Evolutionary conservation across 345 rosid species (phyloP), one percentile per base, ranked within the genome.

Genomic region (Raphanus raphanistrum): DNA sequence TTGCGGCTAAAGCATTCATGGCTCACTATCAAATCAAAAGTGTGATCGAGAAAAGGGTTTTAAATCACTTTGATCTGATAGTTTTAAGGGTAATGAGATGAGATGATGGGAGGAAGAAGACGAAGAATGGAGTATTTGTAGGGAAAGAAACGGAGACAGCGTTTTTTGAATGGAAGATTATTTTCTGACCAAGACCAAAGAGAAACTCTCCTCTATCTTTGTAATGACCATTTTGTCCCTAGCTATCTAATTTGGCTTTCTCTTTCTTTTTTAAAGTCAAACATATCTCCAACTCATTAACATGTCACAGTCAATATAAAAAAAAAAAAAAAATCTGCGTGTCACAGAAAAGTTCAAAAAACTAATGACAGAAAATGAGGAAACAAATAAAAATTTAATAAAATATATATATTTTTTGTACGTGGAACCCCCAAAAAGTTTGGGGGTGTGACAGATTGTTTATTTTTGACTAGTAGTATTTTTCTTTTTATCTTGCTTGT

Each of bases 1-100:
- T 92, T 26, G 97, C 99, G 41, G 90, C 94, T 71, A 94, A 88
- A 74, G 97, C 96, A 67, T 92, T 94, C 98, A 94, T 94, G 74
- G 54, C 82, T 76, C 48, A 38, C 43, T 73, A 66, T 15, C 43
- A 33, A 57, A 25, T 45, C 63, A 5, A 63, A 28, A 67, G 16
- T 41, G 54, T 57, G 54, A 69, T 62, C 57, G 32, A 54, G 54
- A 45, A 17, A 16, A 35, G 1, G 55, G 28, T 36, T 36, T 8
- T 36, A 10, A 32, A 32, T 32, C 31, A 28, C 31, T 28, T 28
- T 28, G 31, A 28, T 28, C 31, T 28, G 31, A 28, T 28, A 28
- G 31, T 28, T 28, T 28, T 3, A 63, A 3, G 43, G 45, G 11
- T 38, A 38, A 38, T 38, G 45, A 10, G 62, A 9, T 3, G 62